Conservation (phyloP, 2,329 filamentous ascomycete species). For the Aureobasidium leucospermi region DNA sequence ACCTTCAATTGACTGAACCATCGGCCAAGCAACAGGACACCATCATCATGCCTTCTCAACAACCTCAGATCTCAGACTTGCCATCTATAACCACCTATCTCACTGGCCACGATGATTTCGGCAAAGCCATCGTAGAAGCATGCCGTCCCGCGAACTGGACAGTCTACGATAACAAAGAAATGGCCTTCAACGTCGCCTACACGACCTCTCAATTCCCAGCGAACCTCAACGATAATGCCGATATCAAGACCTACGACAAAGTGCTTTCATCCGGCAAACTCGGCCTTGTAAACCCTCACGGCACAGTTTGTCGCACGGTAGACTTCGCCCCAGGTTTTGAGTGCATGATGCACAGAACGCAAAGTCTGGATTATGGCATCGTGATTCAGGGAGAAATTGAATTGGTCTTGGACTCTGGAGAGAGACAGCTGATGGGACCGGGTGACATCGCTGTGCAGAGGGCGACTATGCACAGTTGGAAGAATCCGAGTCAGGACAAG, state of each 20-base stretch:
- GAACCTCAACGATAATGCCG: constrained; percentile 38
- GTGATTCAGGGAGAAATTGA: constrained; percentile 30
- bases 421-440: constrained; percentile 26
- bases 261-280: constrained; percentile 37
- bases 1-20: no score
- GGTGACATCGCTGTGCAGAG: constrained; percentile 33
- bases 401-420: constrained; percentile 27
- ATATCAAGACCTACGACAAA: constrained; percentile 40
- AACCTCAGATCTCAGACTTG: constrained; percentile 24
- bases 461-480: constrained; percentile 31
- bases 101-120: constrained; percentile 27
- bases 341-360: constrained; percentile 29
- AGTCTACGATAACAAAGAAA: constrained; percentile 35
- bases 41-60: constrained; percentile 20
- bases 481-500: constrained; percentile 24
- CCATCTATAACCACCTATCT: constrained; percentile 28
- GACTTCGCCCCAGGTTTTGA: constrained; percentile 29
- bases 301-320: constrained; percentile 39
- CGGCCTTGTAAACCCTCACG: constrained; percentile 44
- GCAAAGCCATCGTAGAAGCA: constrained; percentile 29
- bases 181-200: constrained; percentile 45
- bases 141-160: constrained; percentile 25
- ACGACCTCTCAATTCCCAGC: constrained; percentile 44
- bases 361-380: constrained; percentile 31
- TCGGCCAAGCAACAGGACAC: no score